phyloP scores from a whole-genome alignment of 352 stramenopile species.

The Plasmopara muralis region DNA sequence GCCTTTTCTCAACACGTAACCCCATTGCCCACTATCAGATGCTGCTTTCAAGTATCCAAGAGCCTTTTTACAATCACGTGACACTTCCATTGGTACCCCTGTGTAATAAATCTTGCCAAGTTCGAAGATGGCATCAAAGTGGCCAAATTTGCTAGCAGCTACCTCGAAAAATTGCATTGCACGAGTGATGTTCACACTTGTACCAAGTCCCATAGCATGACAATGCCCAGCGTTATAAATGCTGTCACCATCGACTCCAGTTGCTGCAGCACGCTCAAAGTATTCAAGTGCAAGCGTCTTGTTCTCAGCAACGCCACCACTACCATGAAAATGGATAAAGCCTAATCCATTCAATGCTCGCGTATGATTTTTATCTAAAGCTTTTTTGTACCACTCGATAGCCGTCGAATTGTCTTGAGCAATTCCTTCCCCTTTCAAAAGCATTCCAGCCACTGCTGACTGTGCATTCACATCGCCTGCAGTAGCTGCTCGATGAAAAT shows the following conservation, averaged over 20 bases:
- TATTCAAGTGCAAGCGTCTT: conserved; percentile 67
- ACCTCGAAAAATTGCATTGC: conserved; percentile 58
- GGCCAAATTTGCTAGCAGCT: conserved; percentile 65
- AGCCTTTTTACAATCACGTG: conserved; percentile 21
- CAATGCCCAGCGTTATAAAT: conserved; percentile 88
- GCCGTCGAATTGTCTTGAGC: conserved; percentile 63
- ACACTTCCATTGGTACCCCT: conserved; percentile 23
- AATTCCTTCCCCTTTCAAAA: conserved; percentile 81
- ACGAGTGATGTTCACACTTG: conserved; percentile 37
- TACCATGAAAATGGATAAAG: conserved; percentile 86
- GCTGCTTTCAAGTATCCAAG: conserved; percentile 54
- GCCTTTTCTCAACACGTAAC: conserved; percentile 35
- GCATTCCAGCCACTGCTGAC: conserved; percentile 76
- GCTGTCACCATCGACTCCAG: conserved; percentile 80
- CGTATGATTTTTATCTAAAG: conserved; percentile 59
- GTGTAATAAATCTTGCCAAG: conserved; percentile 54
- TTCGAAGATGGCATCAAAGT: conserved; percentile 80
- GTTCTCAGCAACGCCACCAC: conserved; percentile 57
- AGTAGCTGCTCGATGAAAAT: conserved; percentile 66
- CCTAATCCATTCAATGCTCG: conserved; percentile 85
- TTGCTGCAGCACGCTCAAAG: conserved; percentile 76
- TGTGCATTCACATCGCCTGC: conserved; percentile 47
- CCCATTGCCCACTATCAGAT: conserved; percentile 60
- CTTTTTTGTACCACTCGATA: conserved; percentile 72
- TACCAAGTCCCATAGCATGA: conserved; percentile 56